These are phyloP conservation scores for Eucalyptus marginata DNA, from an alignment of 345 rosid genomes.

Conservation along the genomic window DNA sequence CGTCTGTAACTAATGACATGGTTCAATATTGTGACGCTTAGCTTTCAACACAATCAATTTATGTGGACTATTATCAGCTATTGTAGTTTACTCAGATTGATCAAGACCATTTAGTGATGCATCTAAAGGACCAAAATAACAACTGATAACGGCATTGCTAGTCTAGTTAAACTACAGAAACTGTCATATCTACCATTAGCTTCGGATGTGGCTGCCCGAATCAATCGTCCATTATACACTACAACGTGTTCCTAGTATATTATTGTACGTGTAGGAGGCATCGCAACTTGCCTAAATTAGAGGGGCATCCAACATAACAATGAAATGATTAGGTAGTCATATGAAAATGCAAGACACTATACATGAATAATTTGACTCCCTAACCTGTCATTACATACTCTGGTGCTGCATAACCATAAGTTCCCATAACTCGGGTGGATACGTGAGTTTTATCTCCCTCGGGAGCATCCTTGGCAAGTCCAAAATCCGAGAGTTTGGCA, in stretches of 20 bases:
- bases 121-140: background rate
- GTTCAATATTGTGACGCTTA: background rate
- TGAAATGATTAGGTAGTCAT: background rate
- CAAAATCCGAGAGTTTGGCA: slow-evolving; percentile 80
- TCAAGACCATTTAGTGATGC: background rate
- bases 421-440: slow-evolving; percentile 82
- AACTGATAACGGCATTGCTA: background rate
- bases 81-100: background rate
- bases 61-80: background rate
- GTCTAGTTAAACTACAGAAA: background rate
- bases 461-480: slow-evolving; percentile 82
- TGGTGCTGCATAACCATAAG: slow-evolving; percentile 88
- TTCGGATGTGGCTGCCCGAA: background rate
- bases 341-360: background rate
- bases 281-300: background rate
- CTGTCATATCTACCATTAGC: background rate
- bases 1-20: background rate
- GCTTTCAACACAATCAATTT: background rate
- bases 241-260: background rate
- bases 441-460: slow-evolving; percentile 79
- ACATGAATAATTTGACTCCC: background rate
- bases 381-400: slow-evolving; percentile 81
- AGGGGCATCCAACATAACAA: background rate
- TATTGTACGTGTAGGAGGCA: background rate
- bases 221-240: background rate